Percentiles rank a stretch among this genome's conserved stretches.
These are phyloP conservation scores for Amaranthus cruentus DNA, from an alignment of 148 eudicot species.

Conservation along the genomic window DNA sequence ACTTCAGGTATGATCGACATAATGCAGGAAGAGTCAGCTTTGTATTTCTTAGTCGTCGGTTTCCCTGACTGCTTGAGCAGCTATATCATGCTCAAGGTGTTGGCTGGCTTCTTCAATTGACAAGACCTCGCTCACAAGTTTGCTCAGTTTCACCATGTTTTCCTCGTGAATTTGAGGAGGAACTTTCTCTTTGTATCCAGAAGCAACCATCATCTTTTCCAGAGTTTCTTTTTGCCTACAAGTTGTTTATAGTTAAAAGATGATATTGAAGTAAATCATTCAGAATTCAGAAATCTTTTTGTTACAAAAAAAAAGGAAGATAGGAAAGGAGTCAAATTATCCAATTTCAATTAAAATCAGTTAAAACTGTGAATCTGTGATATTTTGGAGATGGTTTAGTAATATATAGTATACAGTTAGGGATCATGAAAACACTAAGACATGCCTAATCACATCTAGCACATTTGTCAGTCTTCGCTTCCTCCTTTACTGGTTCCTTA, in stretches of 20 bases:
- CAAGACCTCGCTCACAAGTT: conserved; percentile 49
- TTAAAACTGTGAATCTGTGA: too few relatives aligned
- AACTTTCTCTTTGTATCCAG: conserved; percentile 66
- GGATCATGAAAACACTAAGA: too few relatives aligned
- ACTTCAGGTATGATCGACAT: not conserved
- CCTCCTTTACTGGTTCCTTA: too few relatives aligned
- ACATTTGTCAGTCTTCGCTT: too few relatives aligned
- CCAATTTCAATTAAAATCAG: too few relatives aligned
- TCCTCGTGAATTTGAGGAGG: conserved; percentile 60
- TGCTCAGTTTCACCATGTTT: conserved; percentile 44
- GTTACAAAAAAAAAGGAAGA: not conserved
- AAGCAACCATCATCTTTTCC: conserved; percentile 49
- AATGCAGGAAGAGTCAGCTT: not conserved
- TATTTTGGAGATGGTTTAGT: not conserved
- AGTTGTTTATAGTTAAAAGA: not conserved
- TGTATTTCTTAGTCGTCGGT: not conserved
- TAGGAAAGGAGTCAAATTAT: not conserved
- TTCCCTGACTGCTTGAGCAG: conserved; percentile 7
- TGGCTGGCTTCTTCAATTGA: conserved; percentile 53
- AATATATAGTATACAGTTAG: too few relatives aligned
- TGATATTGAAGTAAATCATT: not conserved
- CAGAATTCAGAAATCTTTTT: not conserved
- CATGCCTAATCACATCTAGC: too few relatives aligned
- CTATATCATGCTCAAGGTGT: conserved; percentile 46
- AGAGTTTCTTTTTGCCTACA: conserved; percentile 58